Evolutionary conservation across 1,139 yeast genomes (phyloP).

Genomic region (Chernovozyma sophiae-reginae): DNA sequence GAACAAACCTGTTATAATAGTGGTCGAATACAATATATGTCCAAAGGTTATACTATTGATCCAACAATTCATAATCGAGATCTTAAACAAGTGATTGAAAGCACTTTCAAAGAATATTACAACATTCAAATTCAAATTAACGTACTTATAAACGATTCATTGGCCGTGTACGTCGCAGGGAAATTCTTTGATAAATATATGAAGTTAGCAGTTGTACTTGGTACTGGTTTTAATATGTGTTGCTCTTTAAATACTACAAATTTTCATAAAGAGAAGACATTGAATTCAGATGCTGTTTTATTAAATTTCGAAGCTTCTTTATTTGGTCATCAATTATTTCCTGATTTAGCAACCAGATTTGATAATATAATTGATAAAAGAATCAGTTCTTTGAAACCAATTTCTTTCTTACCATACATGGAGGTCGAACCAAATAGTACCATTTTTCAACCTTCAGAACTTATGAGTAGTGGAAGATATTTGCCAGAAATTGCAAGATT

Average conservation of each 20-base stretch:
- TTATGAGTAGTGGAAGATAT: constrained; percentile 54
- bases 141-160: constrained; percentile 39
- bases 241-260: constrained; percentile 27
- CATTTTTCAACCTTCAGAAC: constrained; percentile 53
- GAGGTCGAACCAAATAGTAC: constrained; percentile 19
- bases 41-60: constrained; percentile 48
- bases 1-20: constrained; percentile 39
- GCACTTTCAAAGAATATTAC: constrained; percentile 20
- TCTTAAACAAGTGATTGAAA: constrained; percentile 39
- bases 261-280: constrained; percentile 22
- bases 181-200: constrained; percentile 34
- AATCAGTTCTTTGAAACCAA: constrained; percentile 19
- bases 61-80: constrained; percentile 38
- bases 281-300: constrained; percentile 21
- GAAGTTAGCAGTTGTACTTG: constrained; percentile 42
- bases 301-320: constrained; percentile 40
- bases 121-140: constrained; percentile 27
- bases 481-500: constrained; percentile 50
- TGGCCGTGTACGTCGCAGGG: constrained; percentile 48
- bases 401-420: constrained; percentile 32
- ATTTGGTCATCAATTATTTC: constrained; percentile 33
- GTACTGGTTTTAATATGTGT: constrained; percentile 45
- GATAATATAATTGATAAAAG: constrained; percentile 35
- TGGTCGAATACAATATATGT: constrained; percentile 43
- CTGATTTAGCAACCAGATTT: constrained; percentile 30